Evolutionary conservation across 306 rosid species (phyloP).

Genomic region (Vachellia pachyceras): DNA sequence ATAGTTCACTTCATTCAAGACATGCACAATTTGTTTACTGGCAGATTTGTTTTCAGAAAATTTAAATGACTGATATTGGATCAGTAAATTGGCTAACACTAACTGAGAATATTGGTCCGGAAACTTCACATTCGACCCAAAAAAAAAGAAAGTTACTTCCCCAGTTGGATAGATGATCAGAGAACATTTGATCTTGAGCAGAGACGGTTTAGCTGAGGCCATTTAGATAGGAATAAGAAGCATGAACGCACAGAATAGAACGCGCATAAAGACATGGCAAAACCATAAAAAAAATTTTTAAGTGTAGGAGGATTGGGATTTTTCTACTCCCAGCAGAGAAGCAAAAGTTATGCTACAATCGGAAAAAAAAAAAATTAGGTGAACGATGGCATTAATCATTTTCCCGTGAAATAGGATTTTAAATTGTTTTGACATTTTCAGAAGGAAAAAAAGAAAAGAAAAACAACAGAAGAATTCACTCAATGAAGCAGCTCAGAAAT

Average conservation of each 20-base stretch:
- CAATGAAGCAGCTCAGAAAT: neutral
- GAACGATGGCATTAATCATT: neutral
- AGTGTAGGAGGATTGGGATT: neutral
- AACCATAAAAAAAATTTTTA: neutral
- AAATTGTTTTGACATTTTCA: neutral
- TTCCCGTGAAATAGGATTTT: constrained; percentile 5
- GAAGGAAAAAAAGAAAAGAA: neutral
- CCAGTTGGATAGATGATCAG: neutral
- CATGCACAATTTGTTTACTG: neutral
- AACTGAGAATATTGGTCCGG: neutral
- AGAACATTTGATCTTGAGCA: neutral
- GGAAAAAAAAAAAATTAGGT: neutral
- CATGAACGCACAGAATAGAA: neutral
- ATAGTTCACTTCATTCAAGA: neutral
- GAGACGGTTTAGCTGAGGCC: neutral
- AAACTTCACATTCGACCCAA: neutral
- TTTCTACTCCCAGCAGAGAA: constrained; percentile 12
- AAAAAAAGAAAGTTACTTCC: neutral
- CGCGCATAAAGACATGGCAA: neutral
- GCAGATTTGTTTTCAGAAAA: neutral
- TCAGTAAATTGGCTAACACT: neutral
- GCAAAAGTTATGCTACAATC: constrained; percentile 27
- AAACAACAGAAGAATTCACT: neutral
- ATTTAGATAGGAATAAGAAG: neutral
- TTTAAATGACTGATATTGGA: neutral